phyloP scores from a whole-genome alignment of 805 yeast species.

The Lipomyces yamadae region DNA sequence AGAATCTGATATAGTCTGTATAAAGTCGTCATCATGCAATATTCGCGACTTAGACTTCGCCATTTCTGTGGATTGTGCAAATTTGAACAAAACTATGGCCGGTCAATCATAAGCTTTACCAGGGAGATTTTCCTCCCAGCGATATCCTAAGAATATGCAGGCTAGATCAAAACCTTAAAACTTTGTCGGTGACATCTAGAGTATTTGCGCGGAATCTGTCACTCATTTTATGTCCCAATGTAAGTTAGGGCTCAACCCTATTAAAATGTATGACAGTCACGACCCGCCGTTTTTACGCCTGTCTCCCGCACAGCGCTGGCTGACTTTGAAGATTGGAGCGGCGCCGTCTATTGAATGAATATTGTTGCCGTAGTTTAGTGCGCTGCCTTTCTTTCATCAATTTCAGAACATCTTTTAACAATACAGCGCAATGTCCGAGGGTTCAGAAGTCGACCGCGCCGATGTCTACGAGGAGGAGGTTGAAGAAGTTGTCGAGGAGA shows the following conservation, averaged over 20 bases:
- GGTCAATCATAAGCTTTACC: neutral
- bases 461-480: conserved; percentile 32
- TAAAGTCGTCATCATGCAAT: conserved; percentile 26
- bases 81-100: neutral
- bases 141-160: neutral
- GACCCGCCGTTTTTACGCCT: neutral
- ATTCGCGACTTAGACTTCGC: conserved; percentile 14
- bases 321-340: neutral
- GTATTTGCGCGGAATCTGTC: neutral
- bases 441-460: conserved; percentile 21
- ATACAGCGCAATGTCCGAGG: conserved; percentile 28
- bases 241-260: conserved; percentile 10
- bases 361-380: neutral
- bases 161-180: neutral
- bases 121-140: neutral
- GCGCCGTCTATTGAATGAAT: neutral
- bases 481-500: conserved; percentile 26
- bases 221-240: neutral
- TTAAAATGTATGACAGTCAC: neutral
- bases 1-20: conserved; percentile 34
- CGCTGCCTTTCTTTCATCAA: neutral
- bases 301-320: neutral
- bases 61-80: conserved; percentile 13
- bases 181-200: neutral
- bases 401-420: neutral